Percentiles rank a stretch among this genome's conserved stretches.
phyloP scores from a whole-genome alignment of 768 basidiomycete genomes.

The Coprinopsis sp. region DNA sequence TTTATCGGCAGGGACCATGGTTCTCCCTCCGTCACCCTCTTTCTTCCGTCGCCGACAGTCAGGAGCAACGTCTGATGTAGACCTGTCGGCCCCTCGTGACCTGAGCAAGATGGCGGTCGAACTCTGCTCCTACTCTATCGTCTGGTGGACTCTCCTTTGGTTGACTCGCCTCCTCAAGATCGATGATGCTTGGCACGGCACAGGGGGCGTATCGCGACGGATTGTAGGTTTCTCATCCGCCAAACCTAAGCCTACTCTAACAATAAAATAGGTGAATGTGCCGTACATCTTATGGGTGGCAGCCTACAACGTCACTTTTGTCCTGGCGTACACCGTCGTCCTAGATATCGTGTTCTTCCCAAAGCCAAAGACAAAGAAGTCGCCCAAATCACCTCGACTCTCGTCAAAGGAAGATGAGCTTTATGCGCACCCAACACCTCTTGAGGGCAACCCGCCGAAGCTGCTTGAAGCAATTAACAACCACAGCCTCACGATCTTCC shows the following conservation, averaged over 20 bases:
- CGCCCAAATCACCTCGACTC: slow-evolving; percentile 3
- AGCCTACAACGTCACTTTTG: slow-evolving; percentile 83
- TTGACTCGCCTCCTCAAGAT: slow-evolving; percentile 35
- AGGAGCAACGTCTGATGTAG: slow-evolving; percentile 13
- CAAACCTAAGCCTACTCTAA: neutral
- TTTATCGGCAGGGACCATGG: slow-evolving; percentile 70
- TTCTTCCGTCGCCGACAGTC: slow-evolving; percentile 59
- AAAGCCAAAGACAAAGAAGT: slow-evolving; percentile 25
- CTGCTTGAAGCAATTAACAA: slow-evolving; percentile 80
- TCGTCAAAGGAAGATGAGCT: neutral
- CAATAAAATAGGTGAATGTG: slow-evolving; percentile 65
- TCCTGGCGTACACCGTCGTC: slow-evolving; percentile 74
- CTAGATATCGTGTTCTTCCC: slow-evolving; percentile 66
- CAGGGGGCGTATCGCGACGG: slow-evolving; percentile 39
- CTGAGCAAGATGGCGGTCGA: slow-evolving; percentile 73
- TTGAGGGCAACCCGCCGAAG: slow-evolving; percentile 31
- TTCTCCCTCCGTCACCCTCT: slow-evolving; percentile 75
- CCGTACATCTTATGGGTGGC: slow-evolving; percentile 87
- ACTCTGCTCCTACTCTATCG: slow-evolving; percentile 65
- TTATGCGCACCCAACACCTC: slow-evolving; percentile 16
- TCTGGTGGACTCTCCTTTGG: slow-evolving; percentile 73
- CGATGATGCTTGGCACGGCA: slow-evolving; percentile 22
- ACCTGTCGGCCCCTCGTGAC: slow-evolving; percentile 41
- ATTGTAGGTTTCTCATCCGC: slow-evolving; percentile 30
- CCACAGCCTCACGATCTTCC: slow-evolving; percentile 76